Conservation (phyloP, 176 grass and related monocot species). For the Triticum dicoccoides region DNA sequence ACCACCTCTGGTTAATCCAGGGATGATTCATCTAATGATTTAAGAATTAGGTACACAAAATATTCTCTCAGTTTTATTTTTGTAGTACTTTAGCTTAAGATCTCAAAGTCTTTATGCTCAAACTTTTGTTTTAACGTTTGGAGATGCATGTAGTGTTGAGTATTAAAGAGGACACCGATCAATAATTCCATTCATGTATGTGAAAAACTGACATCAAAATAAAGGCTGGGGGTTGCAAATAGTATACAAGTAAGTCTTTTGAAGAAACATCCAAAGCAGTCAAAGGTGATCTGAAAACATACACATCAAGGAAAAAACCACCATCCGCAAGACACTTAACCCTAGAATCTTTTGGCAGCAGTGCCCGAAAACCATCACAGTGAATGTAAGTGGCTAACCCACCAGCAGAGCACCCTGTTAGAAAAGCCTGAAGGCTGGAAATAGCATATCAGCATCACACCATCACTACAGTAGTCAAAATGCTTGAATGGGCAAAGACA, state of each 20-base stretch:
- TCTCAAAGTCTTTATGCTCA: neutral
- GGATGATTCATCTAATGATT: neutral
- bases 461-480: constrained; percentile 35
- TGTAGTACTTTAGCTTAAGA: neutral
- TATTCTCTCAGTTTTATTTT: neutral
- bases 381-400: constrained; percentile 82
- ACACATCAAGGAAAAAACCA: constrained; percentile 88
- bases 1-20: neutral
- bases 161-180: neutral
- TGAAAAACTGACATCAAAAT: neutral
- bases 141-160: neutral
- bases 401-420: constrained; percentile 92
- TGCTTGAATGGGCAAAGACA: constrained; percentile 3
- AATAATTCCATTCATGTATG: neutral
- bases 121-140: neutral
- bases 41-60: neutral
- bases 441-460: constrained; percentile 36
- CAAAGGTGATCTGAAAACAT: constrained; percentile 33
- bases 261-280: neutral
- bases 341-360: constrained; percentile 52
- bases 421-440: constrained; percentile 74
- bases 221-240: neutral
- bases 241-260: neutral
- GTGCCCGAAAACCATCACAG: constrained; percentile 71
- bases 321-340: constrained; percentile 86